phyloP scores from a whole-genome alignment of 1,139 yeast genomes.

The Candida sp. region DNA sequence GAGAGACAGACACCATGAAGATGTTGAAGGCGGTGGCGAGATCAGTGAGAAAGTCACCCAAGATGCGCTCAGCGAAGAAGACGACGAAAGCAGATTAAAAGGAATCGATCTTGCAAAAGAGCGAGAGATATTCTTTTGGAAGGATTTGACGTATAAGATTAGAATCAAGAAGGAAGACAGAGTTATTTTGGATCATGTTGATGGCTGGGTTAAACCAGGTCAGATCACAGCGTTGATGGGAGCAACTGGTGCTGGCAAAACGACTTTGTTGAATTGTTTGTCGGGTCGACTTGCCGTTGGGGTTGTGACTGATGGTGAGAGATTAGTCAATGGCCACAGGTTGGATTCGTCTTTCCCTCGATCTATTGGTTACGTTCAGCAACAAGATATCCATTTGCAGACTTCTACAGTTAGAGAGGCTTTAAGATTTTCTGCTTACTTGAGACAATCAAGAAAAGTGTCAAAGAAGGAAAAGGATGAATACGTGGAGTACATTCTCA shows the following conservation, averaged over 20 bases:
- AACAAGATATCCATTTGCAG: constrained; percentile 41
- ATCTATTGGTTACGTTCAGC: constrained; percentile 46
- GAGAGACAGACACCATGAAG: too few relatives aligned
- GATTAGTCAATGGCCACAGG: constrained; percentile 39
- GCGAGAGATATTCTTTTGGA: constrained; percentile 76
- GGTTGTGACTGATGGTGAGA: constrained; percentile 33
- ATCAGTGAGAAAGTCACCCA: too few relatives aligned
- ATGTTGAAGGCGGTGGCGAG: too few relatives aligned
- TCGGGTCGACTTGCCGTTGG: constrained; percentile 39
- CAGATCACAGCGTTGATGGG: constrained; percentile 35
- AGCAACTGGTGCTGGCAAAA: constrained; percentile 40
- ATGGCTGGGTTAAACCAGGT: constrained; percentile 59
- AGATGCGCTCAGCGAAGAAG: too few relatives aligned
- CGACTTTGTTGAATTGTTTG: constrained; percentile 35
- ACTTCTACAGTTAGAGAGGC: constrained; percentile 44
- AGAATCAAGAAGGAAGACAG: constrained; percentile 65
- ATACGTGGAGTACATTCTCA: constrained; percentile 38
- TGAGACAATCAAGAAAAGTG: constrained; percentile 38
- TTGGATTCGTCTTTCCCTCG: constrained; percentile 41
- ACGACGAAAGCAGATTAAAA: constrained; percentile 22
- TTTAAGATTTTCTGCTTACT: constrained; percentile 35
- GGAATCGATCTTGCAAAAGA: constrained; percentile 12
- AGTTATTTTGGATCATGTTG: constrained; percentile 67
- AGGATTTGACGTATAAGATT: constrained; percentile 74
- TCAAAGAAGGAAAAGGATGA: constrained; percentile 33